Conservation (phyloP, 2,329 filamentous ascomycete species). For the Paracoccidioides lutzii region DNA sequence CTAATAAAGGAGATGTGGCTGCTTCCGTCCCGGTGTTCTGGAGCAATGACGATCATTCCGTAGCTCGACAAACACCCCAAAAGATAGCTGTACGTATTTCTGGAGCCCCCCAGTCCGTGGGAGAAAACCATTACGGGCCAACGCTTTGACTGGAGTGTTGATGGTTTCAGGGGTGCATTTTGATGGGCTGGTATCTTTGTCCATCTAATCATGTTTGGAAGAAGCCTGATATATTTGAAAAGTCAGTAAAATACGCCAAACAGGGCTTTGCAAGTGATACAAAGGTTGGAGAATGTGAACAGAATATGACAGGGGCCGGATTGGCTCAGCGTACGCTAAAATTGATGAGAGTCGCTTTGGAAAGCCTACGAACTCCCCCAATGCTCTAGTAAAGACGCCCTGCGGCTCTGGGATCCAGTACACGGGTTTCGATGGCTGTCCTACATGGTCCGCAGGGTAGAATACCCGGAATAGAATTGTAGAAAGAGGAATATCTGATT, state of each 20-base stretch:
- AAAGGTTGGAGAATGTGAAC: not conserved
- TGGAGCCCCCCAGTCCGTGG: conserved; percentile 67
- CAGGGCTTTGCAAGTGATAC: not conserved
- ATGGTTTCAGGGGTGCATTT: conserved; percentile 44
- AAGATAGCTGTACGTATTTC: conserved; percentile 77
- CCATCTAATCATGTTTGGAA: conserved; percentile 15
- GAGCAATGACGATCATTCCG: conserved; percentile 66
- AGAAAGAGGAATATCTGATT: conserved; percentile 45
- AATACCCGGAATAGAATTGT: conserved; percentile 74
- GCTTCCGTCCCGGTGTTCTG: conserved; percentile 74
- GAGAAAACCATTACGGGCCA: conserved; percentile 82
- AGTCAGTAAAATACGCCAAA: not conserved
- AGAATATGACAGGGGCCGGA: not conserved
- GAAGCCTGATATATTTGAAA: conserved; percentile 1
- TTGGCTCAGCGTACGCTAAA: conserved; percentile 23
- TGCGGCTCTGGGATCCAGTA: conserved; percentile 71
- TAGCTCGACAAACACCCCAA: conserved; percentile 67
- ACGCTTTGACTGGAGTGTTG: conserved; percentile 36
- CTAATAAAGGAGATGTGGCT: conserved; percentile 62
- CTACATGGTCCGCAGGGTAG: conserved; percentile 50
- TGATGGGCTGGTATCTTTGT: conserved; percentile 17
- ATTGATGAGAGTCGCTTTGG: conserved; percentile 35
- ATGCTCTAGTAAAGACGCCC: conserved; percentile 58
- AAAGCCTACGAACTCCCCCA: conserved; percentile 62
- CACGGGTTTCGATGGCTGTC: conserved; percentile 44